phyloP scores from a whole-genome alignment of 805 yeast species.

The Yamadazyma sp. region DNA sequence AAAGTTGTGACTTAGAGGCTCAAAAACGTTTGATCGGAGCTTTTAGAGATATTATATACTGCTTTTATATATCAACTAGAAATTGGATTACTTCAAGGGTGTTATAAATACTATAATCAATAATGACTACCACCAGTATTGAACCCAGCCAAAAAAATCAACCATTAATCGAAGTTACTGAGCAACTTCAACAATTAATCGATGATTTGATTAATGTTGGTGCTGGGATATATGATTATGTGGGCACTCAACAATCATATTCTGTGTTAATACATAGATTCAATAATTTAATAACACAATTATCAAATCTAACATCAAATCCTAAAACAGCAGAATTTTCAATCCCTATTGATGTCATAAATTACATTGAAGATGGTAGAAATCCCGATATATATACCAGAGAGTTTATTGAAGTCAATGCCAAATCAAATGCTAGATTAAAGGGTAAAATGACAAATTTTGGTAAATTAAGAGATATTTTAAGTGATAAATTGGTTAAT shows the following conservation, averaged over 20 bases:
- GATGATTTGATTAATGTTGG: slow-evolving; percentile 89
- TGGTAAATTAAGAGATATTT: slow-evolving; percentile 54
- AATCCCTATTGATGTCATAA: slow-evolving; percentile 80
- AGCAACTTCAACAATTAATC: slow-evolving; percentile 29
- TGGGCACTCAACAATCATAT: slow-evolving; percentile 80
- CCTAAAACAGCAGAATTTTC: slow-evolving; percentile 37
- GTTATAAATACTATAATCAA: too few species aligned
- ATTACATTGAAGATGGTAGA: slow-evolving; percentile 92
- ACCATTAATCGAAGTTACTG: slow-evolving; percentile 28
- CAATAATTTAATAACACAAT: slow-evolving; percentile 41
- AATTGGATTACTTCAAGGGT: too few species aligned
- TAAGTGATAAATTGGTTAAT: slow-evolving; percentile 65
- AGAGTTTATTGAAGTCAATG: slow-evolving; percentile 93
- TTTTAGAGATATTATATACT: too few species aligned
- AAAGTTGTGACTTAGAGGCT: too few species aligned
- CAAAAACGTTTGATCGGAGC: too few species aligned
- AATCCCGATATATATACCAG: slow-evolving; percentile 97
- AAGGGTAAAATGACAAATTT: slow-evolving; percentile 81
- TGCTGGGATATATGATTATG: slow-evolving; percentile 88
- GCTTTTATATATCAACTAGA: too few species aligned
- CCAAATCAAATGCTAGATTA: slow-evolving; percentile 81
- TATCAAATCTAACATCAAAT: slow-evolving; percentile 30
- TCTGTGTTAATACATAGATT: slow-evolving; percentile 38
- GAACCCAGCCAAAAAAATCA: slow-evolving; percentile 21
- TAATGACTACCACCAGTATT: slow-evolving; percentile 32